Percentiles rank a stretch among this genome's conserved stretches.
phyloP scores from a whole-genome alignment of 2,329 filamentous ascomycete species.

The Xylaria digitata region DNA sequence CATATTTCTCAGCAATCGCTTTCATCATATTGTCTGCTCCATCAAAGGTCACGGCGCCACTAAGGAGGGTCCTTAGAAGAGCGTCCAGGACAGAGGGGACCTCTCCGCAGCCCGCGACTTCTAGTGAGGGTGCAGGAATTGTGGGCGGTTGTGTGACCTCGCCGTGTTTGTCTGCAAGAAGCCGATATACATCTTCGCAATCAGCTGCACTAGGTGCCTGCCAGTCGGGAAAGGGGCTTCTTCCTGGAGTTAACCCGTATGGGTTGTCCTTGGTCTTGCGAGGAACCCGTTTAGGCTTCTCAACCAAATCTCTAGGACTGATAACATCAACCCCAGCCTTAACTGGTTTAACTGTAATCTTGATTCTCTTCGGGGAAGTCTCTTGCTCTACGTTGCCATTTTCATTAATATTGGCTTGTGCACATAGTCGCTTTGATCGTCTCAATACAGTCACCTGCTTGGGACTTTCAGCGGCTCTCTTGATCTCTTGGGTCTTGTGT shows the following conservation, averaged over 20 bases:
- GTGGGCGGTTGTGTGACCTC: constrained; percentile 71
- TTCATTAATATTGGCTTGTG: constrained; percentile 19
- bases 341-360: constrained; percentile 25
- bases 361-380: constrained; percentile 24
- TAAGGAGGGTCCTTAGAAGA: constrained; percentile 64
- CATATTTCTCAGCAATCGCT: constrained; percentile 73
- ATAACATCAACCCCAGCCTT: constrained; percentile 8
- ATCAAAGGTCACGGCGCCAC: constrained; percentile 61
- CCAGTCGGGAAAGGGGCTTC: constrained; percentile 76
- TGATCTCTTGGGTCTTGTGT: background rate
- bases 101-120: constrained; percentile 74
- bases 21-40: constrained; percentile 73
- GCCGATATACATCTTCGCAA: constrained; percentile 74
- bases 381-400: constrained; percentile 3
- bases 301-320: constrained; percentile 12
- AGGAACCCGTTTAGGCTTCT: constrained; percentile 43
- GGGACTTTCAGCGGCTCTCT: background rate
- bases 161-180: constrained; percentile 75
- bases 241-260: constrained; percentile 66
- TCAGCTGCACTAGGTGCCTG: constrained; percentile 72
- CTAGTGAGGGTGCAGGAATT: constrained; percentile 76
- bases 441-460: constrained; percentile 17
- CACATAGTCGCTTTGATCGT: constrained; percentile 29
- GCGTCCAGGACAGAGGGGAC: constrained; percentile 67
- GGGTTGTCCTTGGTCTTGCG: constrained; percentile 53